phyloP scores from a whole-genome alignment of 768 basidiomycete genomes.

The Atractiella rhizophila region DNA sequence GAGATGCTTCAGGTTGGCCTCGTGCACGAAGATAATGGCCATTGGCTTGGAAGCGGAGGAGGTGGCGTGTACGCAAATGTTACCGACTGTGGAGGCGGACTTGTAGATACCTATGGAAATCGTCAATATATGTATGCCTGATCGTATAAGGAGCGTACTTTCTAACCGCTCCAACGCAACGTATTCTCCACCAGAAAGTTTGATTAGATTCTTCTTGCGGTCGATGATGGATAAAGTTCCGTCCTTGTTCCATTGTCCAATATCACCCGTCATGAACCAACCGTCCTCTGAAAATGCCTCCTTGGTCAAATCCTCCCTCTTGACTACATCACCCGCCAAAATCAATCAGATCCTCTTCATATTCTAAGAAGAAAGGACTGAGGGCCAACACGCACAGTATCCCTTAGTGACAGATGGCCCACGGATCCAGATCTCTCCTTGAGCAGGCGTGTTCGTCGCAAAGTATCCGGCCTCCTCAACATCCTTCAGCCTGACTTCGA shows the following conservation, averaged over 20 bases:
- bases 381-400: constrained; percentile 31
- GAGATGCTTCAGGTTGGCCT: constrained; percentile 39
- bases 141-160: background rate
- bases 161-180: background rate
- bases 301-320: constrained; percentile 63
- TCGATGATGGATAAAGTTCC: constrained; percentile 76
- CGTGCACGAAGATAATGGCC: constrained; percentile 62
- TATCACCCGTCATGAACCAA: constrained; percentile 81
- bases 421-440: constrained; percentile 69
- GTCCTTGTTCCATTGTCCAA: constrained; percentile 81
- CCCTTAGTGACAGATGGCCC: constrained; percentile 65
- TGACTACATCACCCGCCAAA: background rate
- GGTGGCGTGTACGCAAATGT: constrained; percentile 60
- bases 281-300: constrained; percentile 77
- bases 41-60: constrained; percentile 56
- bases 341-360: background rate
- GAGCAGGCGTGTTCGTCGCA: constrained; percentile 41
- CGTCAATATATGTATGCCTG: constrained; percentile 55
- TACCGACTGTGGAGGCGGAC: constrained; percentile 46
- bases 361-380: background rate
- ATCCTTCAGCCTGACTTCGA: constrained; percentile 67
- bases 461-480: constrained; percentile 64
- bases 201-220: constrained; percentile 61
- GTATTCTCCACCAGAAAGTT: constrained; percentile 55
- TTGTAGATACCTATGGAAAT: constrained; percentile 58